These are phyloP conservation scores for Globisporangium splendens DNA, from an alignment of 352 stramenopile genomes.

Conservation along the genomic window DNA sequence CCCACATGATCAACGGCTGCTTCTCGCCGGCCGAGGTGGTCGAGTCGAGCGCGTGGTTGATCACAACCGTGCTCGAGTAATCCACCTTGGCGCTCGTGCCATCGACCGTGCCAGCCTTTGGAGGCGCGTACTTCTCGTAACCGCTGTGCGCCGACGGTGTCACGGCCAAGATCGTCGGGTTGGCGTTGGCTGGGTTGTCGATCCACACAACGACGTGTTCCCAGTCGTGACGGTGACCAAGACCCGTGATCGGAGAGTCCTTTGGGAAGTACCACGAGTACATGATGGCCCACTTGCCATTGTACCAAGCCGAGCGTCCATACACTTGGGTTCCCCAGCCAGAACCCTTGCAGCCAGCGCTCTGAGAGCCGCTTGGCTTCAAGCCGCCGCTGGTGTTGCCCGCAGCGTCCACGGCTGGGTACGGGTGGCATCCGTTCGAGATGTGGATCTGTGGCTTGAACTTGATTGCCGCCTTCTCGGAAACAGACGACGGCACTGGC, in stretches of 20 bases:
- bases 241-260: slow-evolving; percentile 22
- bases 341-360: slow-evolving; percentile 28
- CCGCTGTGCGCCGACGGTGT: slow-evolving; percentile 20
- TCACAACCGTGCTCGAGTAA: slow-evolving; percentile 7
- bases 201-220: slow-evolving; percentile 39
- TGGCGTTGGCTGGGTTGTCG: slow-evolving; percentile 17
- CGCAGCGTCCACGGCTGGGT: slow-evolving; percentile 28
- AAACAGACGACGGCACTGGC: slow-evolving; percentile 12
- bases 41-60: slow-evolving; percentile 12
- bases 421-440: slow-evolving; percentile 30
- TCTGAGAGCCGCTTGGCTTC: slow-evolving; percentile 22
- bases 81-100: slow-evolving; percentile 22
- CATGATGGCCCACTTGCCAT: slow-evolving; percentile 22
- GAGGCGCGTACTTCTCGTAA: slow-evolving; percentile 19
- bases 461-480: slow-evolving; percentile 23
- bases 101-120: slow-evolving; percentile 16
- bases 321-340: slow-evolving; percentile 23
- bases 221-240: slow-evolving; percentile 38
- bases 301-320: slow-evolving; percentile 16
- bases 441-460: slow-evolving; percentile 30
- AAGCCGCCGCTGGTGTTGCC: slow-evolving; percentile 27
- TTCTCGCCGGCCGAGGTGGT: slow-evolving; percentile 12
- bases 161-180: slow-evolving; percentile 19
- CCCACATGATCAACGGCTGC: slow-evolving; percentile 14
- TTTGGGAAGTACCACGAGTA: slow-evolving; percentile 44